Evolutionary conservation across 2,329 filamentous ascomycete species (phyloP).

Genomic region (Verticillium nubilum): DNA sequence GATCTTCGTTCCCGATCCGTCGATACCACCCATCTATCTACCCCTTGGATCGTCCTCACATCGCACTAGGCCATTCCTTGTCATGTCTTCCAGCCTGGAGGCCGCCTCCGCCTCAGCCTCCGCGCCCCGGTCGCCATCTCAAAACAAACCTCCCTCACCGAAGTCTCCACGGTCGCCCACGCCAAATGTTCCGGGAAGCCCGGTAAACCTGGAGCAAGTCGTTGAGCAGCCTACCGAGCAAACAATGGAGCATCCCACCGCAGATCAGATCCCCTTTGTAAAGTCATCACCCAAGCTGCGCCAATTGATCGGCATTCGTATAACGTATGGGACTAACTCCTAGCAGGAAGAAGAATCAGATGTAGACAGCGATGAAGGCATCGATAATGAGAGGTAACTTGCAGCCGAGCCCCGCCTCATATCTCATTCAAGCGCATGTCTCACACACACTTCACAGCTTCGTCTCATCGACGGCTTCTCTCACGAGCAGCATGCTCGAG

Average conservation of each 20-base stretch:
- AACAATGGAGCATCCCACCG: neutral
- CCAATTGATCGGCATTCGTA: neutral
- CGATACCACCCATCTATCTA: neutral
- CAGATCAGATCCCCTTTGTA: neutral
- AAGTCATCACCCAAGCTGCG: neutral
- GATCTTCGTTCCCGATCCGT: neutral
- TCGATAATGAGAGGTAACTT: neutral
- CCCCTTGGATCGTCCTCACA: neutral
- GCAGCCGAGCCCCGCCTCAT: neutral
- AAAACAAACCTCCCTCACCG: neutral
- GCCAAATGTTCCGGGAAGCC: neutral
- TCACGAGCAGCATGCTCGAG: slow-evolving; percentile 24
- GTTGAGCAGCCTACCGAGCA: no score
- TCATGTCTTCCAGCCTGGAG: neutral
- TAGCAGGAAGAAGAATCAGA: neutral
- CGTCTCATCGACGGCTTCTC: slow-evolving; percentile 16
- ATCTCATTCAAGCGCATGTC: neutral
- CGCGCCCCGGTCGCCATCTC: neutral
- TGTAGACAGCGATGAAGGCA: neutral
- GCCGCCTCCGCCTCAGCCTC: neutral
- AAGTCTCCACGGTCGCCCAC: neutral
- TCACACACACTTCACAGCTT: neutral
- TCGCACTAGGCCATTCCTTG: neutral
- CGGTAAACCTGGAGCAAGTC: neutral
- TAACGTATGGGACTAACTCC: neutral